Evolutionary conservation across 192 early-diverging fungal genomes (phyloP).

Genomic region (Backusella morwellensis): DNA sequence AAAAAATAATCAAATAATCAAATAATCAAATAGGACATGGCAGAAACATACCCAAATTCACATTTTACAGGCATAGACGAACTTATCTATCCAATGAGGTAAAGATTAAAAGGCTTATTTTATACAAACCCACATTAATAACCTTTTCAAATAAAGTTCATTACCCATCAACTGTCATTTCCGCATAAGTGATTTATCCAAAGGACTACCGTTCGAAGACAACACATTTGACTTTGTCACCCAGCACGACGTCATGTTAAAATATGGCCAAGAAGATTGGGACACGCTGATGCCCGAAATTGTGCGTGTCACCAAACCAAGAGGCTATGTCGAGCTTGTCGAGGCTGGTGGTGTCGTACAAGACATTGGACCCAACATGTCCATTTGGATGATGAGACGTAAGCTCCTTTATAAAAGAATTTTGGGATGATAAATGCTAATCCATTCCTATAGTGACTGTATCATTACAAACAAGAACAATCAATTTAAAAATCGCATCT

Average conservation of each 20-base stretch:
- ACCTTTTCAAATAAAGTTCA: neutral
- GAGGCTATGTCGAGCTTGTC: conserved; percentile 33
- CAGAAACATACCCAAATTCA: conserved; percentile 26
- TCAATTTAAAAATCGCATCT: conserved; percentile 13
- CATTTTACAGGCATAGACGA: conserved; percentile 38
- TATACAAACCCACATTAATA: neutral
- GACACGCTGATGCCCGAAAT: conserved; percentile 22
- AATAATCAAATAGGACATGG: conserved; percentile 23
- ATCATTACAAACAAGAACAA: conserved; percentile 29
- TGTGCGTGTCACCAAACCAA: conserved; percentile 32
- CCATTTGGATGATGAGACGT: conserved; percentile 36
- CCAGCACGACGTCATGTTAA: conserved; percentile 23
- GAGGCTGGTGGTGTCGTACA: conserved; percentile 12
- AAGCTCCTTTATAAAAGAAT: neutral
- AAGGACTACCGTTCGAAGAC: conserved; percentile 32
- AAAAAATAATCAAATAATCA: neutral
- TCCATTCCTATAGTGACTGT: conserved; percentile 21
- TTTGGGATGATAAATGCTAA: too few species aligned
- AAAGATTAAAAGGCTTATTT: neutral
- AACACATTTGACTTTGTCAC: conserved; percentile 35
- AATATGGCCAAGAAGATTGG: conserved; percentile 28
- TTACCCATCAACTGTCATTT: conserved; percentile 45
- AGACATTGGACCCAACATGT: conserved; percentile 34
- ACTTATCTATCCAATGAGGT: conserved; percentile 33
- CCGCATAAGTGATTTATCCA: conserved; percentile 36